phyloP scores from a whole-genome alignment of 2,329 filamentous ascomycete genomes.

The Fusarium albidum region DNA sequence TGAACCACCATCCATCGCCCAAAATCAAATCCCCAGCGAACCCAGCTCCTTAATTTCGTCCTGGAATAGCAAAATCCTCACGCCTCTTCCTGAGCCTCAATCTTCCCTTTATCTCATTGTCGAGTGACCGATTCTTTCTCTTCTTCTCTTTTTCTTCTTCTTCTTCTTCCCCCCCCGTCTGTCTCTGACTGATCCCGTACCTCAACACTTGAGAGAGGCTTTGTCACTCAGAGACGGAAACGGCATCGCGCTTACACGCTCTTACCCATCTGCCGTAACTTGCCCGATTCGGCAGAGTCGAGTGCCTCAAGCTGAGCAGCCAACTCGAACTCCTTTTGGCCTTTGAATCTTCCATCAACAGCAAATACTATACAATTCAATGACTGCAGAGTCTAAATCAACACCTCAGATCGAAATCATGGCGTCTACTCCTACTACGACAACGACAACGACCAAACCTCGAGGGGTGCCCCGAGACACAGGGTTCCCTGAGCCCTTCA shows the following conservation, averaged over 20 bases:
- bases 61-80: constrained; percentile 14
- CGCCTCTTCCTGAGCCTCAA: constrained; percentile 24
- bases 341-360: not conserved
- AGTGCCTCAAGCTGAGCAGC: constrained; percentile 27
- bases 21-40: constrained; percentile 18
- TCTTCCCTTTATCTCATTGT: constrained; percentile 25
- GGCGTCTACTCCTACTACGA: constrained; percentile 38
- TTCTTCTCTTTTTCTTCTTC: constrained; percentile 4
- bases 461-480: constrained; percentile 51
- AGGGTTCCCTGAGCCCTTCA: constrained; percentile 61
- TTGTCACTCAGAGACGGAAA: constrained; percentile 32
- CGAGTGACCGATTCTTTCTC: constrained; percentile 15
- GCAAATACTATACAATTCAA: constrained; percentile 3
- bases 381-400: constrained; percentile 18
- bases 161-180: too few species aligned
- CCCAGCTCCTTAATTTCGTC: constrained; percentile 33
- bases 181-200: constrained; percentile 4
- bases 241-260: constrained; percentile 38
- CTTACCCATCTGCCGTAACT: constrained; percentile 22
- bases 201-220: constrained; percentile 31
- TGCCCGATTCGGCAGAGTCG: constrained; percentile 35
- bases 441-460: constrained; percentile 34
- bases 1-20: constrained; percentile 13
- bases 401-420: constrained; percentile 40
- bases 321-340: constrained; percentile 6